A percentile compares a stretch with the other conserved stretches of the same genome.
Conservation (phyloP, 129 eudicot genomes). For the Flaveria brownii region DNA sequence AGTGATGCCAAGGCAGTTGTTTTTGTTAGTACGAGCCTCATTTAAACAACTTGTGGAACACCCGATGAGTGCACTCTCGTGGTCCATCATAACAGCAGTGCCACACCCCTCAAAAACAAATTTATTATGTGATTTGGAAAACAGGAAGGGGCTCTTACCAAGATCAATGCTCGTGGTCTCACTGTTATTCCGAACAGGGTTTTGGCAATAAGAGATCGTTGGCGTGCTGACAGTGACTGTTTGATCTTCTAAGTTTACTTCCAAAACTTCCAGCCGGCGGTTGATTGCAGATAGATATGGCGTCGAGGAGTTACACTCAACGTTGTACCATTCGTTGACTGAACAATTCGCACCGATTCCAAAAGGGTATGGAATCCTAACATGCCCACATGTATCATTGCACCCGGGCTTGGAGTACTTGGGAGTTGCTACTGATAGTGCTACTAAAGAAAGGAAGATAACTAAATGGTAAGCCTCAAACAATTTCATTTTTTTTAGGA, state of each 20-base stretch:
- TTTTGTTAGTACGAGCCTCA: neutral
- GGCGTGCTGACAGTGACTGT: neutral
- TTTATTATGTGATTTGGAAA: conserved; percentile 1
- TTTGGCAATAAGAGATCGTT: neutral
- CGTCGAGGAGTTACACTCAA: neutral
- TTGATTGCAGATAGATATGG: neutral
- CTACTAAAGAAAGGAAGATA: neutral
- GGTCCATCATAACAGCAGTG: neutral
- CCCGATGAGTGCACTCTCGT: neutral
- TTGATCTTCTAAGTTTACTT: neutral
- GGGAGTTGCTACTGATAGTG: neutral
- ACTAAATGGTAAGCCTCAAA: neutral
- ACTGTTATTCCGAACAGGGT: neutral
- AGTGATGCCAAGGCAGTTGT: neutral
- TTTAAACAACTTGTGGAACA: neutral
- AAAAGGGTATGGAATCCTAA: neutral
- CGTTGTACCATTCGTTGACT: neutral
- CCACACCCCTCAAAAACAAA: neutral
- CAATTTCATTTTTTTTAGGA: neutral
- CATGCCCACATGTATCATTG: neutral
- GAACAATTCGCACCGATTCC: neutral
- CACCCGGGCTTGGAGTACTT: neutral
- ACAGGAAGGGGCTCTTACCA: neutral
- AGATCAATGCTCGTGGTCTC: neutral
- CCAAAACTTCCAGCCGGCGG: neutral